Percentiles rank a stretch among this genome's conserved stretches.
phyloP scores from a whole-genome alignment of 257 asterid genomes.

The Penstemon eatonii region DNA sequence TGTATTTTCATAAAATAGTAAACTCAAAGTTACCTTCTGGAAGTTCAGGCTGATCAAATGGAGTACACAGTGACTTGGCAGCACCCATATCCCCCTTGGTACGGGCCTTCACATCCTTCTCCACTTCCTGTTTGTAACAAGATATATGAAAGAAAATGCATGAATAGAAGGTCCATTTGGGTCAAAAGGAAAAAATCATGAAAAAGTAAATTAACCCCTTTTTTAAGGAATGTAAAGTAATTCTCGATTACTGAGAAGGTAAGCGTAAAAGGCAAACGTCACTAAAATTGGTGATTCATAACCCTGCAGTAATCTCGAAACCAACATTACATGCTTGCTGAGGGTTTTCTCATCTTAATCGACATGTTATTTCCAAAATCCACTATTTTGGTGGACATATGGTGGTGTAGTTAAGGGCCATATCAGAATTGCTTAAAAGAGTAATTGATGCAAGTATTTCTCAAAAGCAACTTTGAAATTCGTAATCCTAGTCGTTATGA shows the following conservation, averaged over 20 bases:
- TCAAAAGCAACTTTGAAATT: no score
- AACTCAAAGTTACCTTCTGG: conserved; percentile 59
- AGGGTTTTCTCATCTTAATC: neutral
- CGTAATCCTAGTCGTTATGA: no score
- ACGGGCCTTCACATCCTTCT: conserved; percentile 80
- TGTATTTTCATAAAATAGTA: neutral
- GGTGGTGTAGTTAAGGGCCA: neutral
- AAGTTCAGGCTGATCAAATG: conserved; percentile 85
- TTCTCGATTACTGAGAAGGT: neutral
- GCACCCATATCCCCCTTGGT: conserved; percentile 96
- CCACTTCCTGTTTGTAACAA: conserved; percentile 61
- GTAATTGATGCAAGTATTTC: neutral
- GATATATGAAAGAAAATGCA: neutral
- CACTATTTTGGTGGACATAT: neutral
- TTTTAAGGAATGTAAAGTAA: neutral
- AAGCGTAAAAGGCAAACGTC: neutral
- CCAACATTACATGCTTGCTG: neutral
- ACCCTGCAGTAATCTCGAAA: neutral
- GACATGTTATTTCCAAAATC: neutral
- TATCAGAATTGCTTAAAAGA: neutral
- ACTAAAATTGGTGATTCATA: neutral
- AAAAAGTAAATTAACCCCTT: neutral
- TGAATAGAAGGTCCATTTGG: neutral
- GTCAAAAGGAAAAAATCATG: neutral
- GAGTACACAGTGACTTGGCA: conserved; percentile 83